Conservation (phyloP, 2,329 filamentous ascomycete species). For the Penicillium sp. region DNA sequence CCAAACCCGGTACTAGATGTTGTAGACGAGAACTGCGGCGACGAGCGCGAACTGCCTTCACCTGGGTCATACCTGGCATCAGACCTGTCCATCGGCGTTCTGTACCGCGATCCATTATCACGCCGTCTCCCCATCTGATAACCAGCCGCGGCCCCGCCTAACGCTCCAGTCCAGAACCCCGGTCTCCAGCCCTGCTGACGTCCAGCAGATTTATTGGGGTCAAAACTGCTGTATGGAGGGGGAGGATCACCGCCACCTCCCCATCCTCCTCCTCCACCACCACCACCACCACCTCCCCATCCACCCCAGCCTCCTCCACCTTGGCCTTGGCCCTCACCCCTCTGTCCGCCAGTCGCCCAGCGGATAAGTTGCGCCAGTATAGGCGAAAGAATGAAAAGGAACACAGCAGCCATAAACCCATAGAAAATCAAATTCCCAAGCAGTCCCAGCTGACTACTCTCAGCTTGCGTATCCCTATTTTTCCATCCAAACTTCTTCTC, state of each 20-base stretch:
- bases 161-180: slow-evolving; percentile 49
- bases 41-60: slow-evolving; percentile 35
- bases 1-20: slow-evolving; percentile 47
- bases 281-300: slow-evolving; percentile 35
- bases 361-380: slow-evolving; percentile 29
- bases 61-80: slow-evolving; percentile 26
- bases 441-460: neutral
- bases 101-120: slow-evolving; percentile 14
- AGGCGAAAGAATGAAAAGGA: slow-evolving; percentile 30
- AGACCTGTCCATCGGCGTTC: slow-evolving; percentile 14
- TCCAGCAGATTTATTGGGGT: slow-evolving; percentile 18
- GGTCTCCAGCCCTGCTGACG: slow-evolving; percentile 42
- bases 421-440: slow-evolving; percentile 36
- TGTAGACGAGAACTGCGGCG: slow-evolving; percentile 35
- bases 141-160: slow-evolving; percentile 44
- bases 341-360: slow-evolving; percentile 18
- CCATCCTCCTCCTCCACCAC: slow-evolving; percentile 38
- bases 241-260: slow-evolving; percentile 37
- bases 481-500: slow-evolving; percentile 66
- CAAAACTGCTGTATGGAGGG: slow-evolving; percentile 42
- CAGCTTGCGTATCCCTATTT: slow-evolving; percentile 19
- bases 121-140: slow-evolving; percentile 41
- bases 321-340: slow-evolving; percentile 21
- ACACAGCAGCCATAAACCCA: slow-evolving; percentile 32
- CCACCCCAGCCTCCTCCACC: slow-evolving; percentile 35